Evolutionary conservation across 1,139 yeast genomes (phyloP), one percentile per base, ranked within the genome.

Genomic region (Sugiyamaella xylanicola): DNA sequence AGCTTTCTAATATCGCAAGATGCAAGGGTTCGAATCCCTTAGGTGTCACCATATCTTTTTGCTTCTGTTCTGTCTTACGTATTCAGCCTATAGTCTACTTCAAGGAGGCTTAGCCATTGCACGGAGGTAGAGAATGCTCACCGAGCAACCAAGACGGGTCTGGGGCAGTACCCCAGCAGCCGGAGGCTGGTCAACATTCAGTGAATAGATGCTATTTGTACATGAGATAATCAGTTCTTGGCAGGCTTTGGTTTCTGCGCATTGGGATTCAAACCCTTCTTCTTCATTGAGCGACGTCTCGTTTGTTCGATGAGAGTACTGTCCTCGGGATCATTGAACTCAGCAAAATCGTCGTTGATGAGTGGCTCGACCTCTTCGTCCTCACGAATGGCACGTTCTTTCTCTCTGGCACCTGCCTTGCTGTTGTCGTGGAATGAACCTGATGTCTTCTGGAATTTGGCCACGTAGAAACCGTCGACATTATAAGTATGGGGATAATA

Each of bases 401-500:
- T 89, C 74, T 89, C 97, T 68, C 80, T 81, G 45, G 97, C 96
- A 64, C 96, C 93, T 5, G 95, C 92, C 76, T 87, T 88, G 59
- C 92, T 84, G 57, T 84, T 66, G 53, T 68, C 72, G 49, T 66
- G 63, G 29, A 92, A 86, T 60, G 95, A 85, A 58, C 97, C 79
- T 1, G 93, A 96, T 61, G 83, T 85, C 81, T 95, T 95, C 75
- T 89, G 84, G 77, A 95, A 89, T 71, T 93, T 93, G 58, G 99
- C 99, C 59, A 95, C 99, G 72, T 78, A 95, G 79, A 95, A 95
- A 37, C 99, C 99, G 74, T 95, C 99, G 54, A 95, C 99, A 72
- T 95, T 95, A 72, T 93, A 93, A 32, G 96, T 92, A 73, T 95
- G 99, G 55, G 99, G 99, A 71, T 93, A 95, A 73, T 93, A 95